These are phyloP conservation scores for Pogostemon cablin DNA, from an alignment of 257 asterid species.

Conservation along the genomic window DNA sequence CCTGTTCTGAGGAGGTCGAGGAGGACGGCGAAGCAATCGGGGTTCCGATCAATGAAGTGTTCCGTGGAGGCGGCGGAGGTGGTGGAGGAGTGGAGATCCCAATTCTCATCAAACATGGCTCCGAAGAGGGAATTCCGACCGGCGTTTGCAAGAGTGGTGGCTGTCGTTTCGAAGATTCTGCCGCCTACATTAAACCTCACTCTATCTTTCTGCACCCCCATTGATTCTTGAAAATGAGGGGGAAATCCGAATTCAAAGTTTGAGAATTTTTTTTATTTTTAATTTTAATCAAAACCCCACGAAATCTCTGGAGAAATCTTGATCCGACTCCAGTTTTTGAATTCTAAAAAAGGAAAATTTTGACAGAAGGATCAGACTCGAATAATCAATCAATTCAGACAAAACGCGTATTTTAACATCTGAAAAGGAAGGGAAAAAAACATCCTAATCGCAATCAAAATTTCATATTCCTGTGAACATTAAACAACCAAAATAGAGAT, in stretches of 20 bases:
- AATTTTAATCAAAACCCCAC: background rate
- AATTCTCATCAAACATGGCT: conserved; percentile 79
- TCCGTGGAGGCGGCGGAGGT: conserved; percentile 39
- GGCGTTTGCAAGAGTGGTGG: conserved; percentile 88
- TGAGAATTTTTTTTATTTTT: background rate
- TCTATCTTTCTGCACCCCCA: conserved; percentile 85
- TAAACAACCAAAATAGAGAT: background rate
- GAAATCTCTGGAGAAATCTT: background rate
- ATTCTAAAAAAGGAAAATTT: conserved; percentile 13
- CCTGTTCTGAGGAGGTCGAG: conserved; percentile 91
- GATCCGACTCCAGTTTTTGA: conserved; percentile 20
- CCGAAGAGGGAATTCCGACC: conserved; percentile 88
- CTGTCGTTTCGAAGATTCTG: conserved; percentile 72
- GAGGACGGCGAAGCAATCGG: conserved; percentile 78
- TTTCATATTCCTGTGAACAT: conserved; percentile 6
- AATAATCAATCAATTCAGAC: background rate
- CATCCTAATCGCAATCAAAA: background rate
- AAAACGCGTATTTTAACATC: conserved; percentile 26
- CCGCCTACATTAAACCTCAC: conserved; percentile 87
- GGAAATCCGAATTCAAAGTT: conserved; percentile 16
- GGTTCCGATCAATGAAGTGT: conserved; percentile 87
- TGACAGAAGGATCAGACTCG: conserved; percentile 24
- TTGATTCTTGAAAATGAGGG: conserved; percentile 25
- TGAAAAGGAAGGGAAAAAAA: conserved; percentile 6
- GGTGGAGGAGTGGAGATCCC: conserved; percentile 62